phyloP scores from a whole-genome alignment of 352 stramenopile genomes.

The Ochromonadaceae sp. region DNA sequence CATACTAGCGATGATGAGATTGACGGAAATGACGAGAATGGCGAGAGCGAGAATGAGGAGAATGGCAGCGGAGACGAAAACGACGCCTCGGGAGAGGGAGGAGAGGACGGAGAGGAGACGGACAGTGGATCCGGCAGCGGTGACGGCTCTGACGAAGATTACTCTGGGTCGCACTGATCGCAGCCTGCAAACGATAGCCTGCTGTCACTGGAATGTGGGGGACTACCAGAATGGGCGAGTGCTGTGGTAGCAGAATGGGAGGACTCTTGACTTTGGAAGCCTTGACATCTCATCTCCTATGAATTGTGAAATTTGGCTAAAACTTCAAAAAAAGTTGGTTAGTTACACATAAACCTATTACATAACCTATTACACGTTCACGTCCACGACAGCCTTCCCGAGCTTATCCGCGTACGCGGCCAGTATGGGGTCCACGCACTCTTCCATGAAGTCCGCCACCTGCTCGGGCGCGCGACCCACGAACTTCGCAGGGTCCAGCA shows the following conservation, averaged over 20 bases:
- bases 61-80: slow-evolving; percentile 25
- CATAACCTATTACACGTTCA: slow-evolving; percentile 74
- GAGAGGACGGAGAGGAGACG: not conserved
- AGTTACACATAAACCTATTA: slow-evolving; percentile 2
- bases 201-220: too few relatives aligned
- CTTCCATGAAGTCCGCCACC: slow-evolving; percentile 81
- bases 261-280: too few relatives aligned
- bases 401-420: slow-evolving; percentile 65
- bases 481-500: slow-evolving; percentile 92
- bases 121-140: slow-evolving; percentile 12
- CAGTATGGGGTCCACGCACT: slow-evolving; percentile 83
- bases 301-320: too few relatives aligned
- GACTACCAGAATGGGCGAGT: too few relatives aligned
- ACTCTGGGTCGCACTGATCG: too few relatives aligned
- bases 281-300: too few relatives aligned
- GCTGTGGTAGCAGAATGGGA: too few relatives aligned
- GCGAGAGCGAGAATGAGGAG: too few relatives aligned
- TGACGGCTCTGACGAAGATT: slow-evolving; percentile 22
- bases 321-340: too few relatives aligned
- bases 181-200: too few relatives aligned
- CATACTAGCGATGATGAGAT: too few relatives aligned
- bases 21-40: too few relatives aligned
- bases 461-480: slow-evolving; percentile 87
- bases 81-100: not conserved
- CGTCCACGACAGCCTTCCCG: slow-evolving; percentile 71